phyloP scores from a whole-genome alignment of 495 filamentous ascomycete species.

The Daldinia concentrica region DNA sequence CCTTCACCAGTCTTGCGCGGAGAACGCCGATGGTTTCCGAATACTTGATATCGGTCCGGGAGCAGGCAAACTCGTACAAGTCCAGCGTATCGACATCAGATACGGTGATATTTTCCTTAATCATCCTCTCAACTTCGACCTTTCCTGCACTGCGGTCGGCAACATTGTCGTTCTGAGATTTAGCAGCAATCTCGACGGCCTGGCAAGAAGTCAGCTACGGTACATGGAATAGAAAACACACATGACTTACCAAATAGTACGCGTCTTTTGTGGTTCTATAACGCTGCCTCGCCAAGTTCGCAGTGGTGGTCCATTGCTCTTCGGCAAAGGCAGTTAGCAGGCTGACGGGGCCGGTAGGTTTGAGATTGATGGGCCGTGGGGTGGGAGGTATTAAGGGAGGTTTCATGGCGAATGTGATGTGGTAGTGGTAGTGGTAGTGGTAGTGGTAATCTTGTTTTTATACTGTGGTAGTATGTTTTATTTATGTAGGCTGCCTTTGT shows the following conservation, averaged over 20 bases:
- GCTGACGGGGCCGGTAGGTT: constrained; percentile 50
- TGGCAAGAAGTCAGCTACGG: constrained; percentile 34
- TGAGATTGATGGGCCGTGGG: constrained; percentile 29
- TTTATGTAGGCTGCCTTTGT: background rate
- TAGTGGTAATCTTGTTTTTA: background rate
- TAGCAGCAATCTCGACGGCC: constrained; percentile 57
- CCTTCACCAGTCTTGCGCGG: constrained; percentile 54
- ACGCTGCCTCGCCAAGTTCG: constrained; percentile 55
- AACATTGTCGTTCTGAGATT: constrained; percentile 55
- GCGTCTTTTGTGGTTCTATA: constrained; percentile 54
- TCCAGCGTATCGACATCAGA: constrained; percentile 54
- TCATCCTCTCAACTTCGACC: constrained; percentile 49
- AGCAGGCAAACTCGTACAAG: constrained; percentile 53
- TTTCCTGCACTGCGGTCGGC: constrained; percentile 47
- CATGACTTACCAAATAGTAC: constrained; percentile 54
- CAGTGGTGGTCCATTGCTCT: constrained; percentile 53
- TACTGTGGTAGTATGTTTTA: background rate
- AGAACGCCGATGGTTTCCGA: constrained; percentile 53
- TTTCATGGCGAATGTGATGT: constrained; percentile 19
- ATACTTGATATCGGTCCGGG: constrained; percentile 23
- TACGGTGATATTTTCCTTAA: constrained; percentile 49
- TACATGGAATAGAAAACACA: background rate
- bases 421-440: too few species aligned
- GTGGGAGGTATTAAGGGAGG: constrained; percentile 14
- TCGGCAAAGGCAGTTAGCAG: constrained; percentile 54